Percentiles rank a stretch among this genome's conserved stretches.
These are phyloP conservation scores for Trichocladium antarcticum DNA, from an alignment of 495 filamentous ascomycete genomes.

Conservation along the genomic window DNA sequence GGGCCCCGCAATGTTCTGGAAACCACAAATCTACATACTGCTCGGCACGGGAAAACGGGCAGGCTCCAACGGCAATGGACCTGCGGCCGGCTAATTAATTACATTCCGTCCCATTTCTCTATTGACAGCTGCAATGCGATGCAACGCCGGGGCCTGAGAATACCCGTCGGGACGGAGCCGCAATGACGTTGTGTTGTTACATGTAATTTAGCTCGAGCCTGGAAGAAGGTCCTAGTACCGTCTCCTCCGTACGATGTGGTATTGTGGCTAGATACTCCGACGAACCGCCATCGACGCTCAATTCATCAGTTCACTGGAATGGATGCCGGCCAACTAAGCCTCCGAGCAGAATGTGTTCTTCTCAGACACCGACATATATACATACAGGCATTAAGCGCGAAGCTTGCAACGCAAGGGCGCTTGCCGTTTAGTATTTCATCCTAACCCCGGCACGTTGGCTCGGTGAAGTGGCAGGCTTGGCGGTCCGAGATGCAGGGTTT, in stretches of 20 bases:
- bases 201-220: neutral
- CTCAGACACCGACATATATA: too few relatives aligned
- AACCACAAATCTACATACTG: neutral
- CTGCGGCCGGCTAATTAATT: too few relatives aligned
- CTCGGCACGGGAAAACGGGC: neutral
- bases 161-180: constrained; percentile 13
- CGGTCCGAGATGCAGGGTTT: neutral
- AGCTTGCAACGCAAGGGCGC: neutral
- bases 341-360: too few relatives aligned
- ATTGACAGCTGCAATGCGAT: constrained; percentile 10
- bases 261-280: too few relatives aligned
- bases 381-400: too few relatives aligned
- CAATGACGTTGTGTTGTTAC: too few relatives aligned
- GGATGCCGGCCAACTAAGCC: too few relatives aligned
- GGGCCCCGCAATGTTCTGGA: constrained; percentile 13
- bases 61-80: neutral
- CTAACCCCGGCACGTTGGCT: neutral
- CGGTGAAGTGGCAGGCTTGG: neutral
- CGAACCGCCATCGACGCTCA: neutral
- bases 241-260: too few relatives aligned
- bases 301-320: neutral
- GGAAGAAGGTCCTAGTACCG: neutral
- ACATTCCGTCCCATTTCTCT: constrained; percentile 1
- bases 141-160: constrained; percentile 1
- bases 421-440: neutral